Conservation (phyloP, 176 grass and related monocot species). For the Microstegium vimineum region DNA sequence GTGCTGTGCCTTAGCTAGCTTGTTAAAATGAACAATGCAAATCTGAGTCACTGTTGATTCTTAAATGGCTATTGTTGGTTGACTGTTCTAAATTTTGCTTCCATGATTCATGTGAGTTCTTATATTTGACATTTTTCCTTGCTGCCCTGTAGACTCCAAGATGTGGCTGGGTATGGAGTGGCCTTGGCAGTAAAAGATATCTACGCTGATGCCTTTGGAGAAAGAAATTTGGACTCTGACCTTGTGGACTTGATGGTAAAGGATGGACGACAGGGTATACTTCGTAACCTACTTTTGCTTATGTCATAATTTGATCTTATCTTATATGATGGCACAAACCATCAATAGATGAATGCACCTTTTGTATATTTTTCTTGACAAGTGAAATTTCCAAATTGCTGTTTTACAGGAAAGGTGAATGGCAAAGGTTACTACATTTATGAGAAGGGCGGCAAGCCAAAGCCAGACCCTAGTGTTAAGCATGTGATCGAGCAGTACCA, state of each 20-base stretch:
- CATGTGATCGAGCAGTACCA: slow-evolving; percentile 69
- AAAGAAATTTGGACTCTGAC: slow-evolving; percentile 33
- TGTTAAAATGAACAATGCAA: not conserved
- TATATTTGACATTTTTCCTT: slow-evolving; percentile 10
- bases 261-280: slow-evolving; percentile 67
- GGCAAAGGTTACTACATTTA: slow-evolving; percentile 93
- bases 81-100: too few species aligned
- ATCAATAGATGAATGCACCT: not conserved
- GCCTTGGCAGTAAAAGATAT: slow-evolving; percentile 68
- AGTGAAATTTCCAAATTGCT: not conserved
- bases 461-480: slow-evolving; percentile 82
- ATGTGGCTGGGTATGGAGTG: slow-evolving; percentile 90
- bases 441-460: slow-evolving; percentile 87
- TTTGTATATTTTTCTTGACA: slow-evolving; percentile 4
- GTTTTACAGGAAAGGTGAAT: slow-evolving; percentile 65
- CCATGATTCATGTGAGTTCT: too few species aligned
- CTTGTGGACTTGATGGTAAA: slow-evolving; percentile 56
- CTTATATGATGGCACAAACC: not conserved
- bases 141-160: slow-evolving; percentile 54
- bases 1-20: not conserved
- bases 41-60: too few species aligned
- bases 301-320: not conserved
- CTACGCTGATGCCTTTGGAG: slow-evolving; percentile 52
- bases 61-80: too few species aligned
- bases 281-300: slow-evolving; percentile 11